phyloP scores from a whole-genome alignment of 208 protist genomes.

The Wallacemonas collosoma region DNA sequence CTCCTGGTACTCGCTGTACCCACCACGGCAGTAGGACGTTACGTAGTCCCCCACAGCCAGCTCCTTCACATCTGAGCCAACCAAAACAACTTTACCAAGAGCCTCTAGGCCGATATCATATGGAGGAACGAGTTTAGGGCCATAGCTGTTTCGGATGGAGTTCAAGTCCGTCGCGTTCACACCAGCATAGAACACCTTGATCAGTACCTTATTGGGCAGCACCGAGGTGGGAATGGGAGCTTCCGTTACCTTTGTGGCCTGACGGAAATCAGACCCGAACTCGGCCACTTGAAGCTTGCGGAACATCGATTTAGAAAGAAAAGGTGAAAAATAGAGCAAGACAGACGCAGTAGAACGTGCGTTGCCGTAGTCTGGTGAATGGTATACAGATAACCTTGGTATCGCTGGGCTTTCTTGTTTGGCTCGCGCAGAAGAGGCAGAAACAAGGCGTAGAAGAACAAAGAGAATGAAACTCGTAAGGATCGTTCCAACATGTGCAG shows the following conservation, averaged over 20 bases:
- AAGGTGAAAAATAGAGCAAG: not conserved
- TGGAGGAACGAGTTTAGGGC: conserved; percentile 22
- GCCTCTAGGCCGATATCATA: conserved; percentile 36
- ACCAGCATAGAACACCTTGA: conserved; percentile 32
- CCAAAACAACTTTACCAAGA: conserved; percentile 31
- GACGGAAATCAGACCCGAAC: conserved; percentile 31
- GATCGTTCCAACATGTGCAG: no score
- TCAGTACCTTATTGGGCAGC: conserved; percentile 21
- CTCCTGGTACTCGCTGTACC: conserved; percentile 43
- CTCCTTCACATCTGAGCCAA: conserved; percentile 23
- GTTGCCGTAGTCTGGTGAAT: no score
- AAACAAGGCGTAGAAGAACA: no score
- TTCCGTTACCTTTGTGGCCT: conserved; percentile 28
- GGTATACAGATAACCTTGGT: no score
- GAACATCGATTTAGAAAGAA: conserved; percentile 13
- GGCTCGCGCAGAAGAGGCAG: no score
- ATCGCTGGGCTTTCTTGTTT: no score
- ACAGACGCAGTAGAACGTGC: no score
- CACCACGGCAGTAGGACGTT: conserved; percentile 25
- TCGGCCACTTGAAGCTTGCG: conserved; percentile 33
- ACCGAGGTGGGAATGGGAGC: conserved; percentile 35
- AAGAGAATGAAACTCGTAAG: no score
- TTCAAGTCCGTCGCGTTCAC: conserved; percentile 51
- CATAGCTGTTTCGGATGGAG: conserved; percentile 32
- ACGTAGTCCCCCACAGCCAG: conserved; percentile 32